Evolutionary conservation across 75 land plant genomes (phyloP), one percentile per base, ranked within the genome.

Genomic region (Cryptomeria japonica): DNA sequence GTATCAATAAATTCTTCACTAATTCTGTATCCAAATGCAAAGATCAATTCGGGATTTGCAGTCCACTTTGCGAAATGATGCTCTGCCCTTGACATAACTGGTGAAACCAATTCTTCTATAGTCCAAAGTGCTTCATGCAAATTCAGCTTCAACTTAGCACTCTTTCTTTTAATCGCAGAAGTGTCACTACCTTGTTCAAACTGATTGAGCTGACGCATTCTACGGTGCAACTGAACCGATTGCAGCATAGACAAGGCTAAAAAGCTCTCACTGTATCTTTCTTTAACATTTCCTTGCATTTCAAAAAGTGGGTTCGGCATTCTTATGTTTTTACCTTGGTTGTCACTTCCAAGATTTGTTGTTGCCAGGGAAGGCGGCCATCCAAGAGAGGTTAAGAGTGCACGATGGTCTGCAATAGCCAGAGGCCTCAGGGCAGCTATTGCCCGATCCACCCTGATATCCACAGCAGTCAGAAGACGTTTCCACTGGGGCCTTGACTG

Each of bases 331-430:
- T 86, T 90, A 12, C 73, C 77, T 83, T 80, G 38, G 85, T 90
- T 93, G 47, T 85, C 28, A 19, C 86, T 87, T 85, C 76, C 44
- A 37, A 89, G 53, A 87, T 82, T 89, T 37, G 92, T 39, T 64
- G 89, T 86, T n/a, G 94, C 90, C 70, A 98, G 91, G n/a, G 96
- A 94, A 76, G 99, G 99, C 73, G 99, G 99, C 99, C 99, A 98
- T 77, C 99, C 97, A 87, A 98, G 93, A 51, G 95, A 90, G 49
- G 88, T 84, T 87, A 98, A 94, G 70, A 96, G 93, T 13, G 94
- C 53, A 28, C 97, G 90, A 87, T 97, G 93, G 80, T 96, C 98
- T 32, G 97, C 96, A 91, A 98, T 92, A 64, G 95, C 96, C 84
- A 95, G 90, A 42, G 99, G 99, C 87, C 97, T 92, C 37, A 98